These are phyloP conservation scores for Ophiostoma piceae DNA, from an alignment of 2,329 filamentous ascomycete genomes.

Conservation along the genomic window DNA sequence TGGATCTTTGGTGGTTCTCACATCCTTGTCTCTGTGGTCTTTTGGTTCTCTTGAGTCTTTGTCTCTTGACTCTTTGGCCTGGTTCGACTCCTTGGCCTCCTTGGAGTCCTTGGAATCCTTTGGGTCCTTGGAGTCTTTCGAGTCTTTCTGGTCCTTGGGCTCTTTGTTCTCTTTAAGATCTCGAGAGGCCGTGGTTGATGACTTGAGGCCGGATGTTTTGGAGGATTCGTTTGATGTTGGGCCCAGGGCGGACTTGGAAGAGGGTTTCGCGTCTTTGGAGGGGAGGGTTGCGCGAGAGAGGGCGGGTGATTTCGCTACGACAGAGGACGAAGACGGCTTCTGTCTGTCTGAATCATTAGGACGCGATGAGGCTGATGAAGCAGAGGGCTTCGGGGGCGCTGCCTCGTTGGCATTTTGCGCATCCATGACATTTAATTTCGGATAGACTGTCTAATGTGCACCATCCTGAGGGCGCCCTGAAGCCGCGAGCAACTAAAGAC, in stretches of 20 bases:
- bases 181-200: slow-evolving; percentile 30
- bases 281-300: slow-evolving; percentile 16
- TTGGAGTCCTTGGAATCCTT: background rate
- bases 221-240: slow-evolving; percentile 18
- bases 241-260: background rate
- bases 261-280: slow-evolving; percentile 23
- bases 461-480: slow-evolving; percentile 53
- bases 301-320: slow-evolving; percentile 30
- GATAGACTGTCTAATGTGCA: slow-evolving; percentile 48
- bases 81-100: background rate
- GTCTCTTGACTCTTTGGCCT: background rate
- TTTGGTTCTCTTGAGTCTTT: background rate
- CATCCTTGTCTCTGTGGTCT: slow-evolving; percentile 30
- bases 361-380: slow-evolving; percentile 43
- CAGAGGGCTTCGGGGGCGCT: slow-evolving; percentile 55
- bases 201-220: slow-evolving; percentile 15
- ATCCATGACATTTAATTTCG: slow-evolving; percentile 62
- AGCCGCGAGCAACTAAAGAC: slow-evolving; percentile 11
- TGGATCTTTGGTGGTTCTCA: background rate
- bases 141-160: background rate
- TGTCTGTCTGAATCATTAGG: slow-evolving; percentile 36
- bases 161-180: slow-evolving; percentile 30
- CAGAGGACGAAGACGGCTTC: slow-evolving; percentile 31
- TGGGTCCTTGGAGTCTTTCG: background rate
- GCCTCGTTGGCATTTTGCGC: slow-evolving; percentile 62